Percentiles rank a stretch among this genome's conserved stretches.
phyloP scores from a whole-genome alignment of 495 filamentous ascomycete genomes.

The Copromyces sp. region DNA sequence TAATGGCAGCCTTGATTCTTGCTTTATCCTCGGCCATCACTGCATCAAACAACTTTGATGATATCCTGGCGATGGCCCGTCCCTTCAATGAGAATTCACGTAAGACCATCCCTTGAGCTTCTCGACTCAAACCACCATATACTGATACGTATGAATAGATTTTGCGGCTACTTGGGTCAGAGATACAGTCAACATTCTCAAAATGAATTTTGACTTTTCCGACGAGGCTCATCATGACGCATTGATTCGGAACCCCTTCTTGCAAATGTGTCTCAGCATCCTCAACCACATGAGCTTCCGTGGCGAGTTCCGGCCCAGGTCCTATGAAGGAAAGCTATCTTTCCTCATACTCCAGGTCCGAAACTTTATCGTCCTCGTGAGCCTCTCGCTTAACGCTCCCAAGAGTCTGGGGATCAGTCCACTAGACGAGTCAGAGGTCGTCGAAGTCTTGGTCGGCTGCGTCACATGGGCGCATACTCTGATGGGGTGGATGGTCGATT shows the following conservation, averaged over 20 bases:
- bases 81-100: constrained; percentile 33
- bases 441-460: constrained; percentile 45
- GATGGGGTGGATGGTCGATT: constrained; percentile 57
- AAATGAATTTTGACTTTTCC: constrained; percentile 57
- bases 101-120: constrained; percentile 6
- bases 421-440: constrained; percentile 54
- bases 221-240: constrained; percentile 58
- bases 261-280: constrained; percentile 61
- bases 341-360: constrained; percentile 63
- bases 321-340: constrained; percentile 58
- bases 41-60: constrained; percentile 55
- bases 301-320: constrained; percentile 47
- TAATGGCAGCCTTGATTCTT: constrained; percentile 29
- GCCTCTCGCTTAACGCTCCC: constrained; percentile 43
- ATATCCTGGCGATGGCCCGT: constrained; percentile 58
- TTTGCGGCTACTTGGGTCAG: constrained; percentile 46
- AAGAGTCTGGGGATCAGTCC: constrained; percentile 37
- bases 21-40: constrained; percentile 37
- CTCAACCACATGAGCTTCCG: constrained; percentile 58
- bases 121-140: background rate
- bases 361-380: constrained; percentile 57
- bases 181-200: constrained; percentile 56
- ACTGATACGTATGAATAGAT: constrained; percentile 26
- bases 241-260: constrained; percentile 54
- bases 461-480: constrained; percentile 59